Base-by-base conservation (phyloP, 805 yeast genomes). In the Diddensiella santjacobensis region DNA sequence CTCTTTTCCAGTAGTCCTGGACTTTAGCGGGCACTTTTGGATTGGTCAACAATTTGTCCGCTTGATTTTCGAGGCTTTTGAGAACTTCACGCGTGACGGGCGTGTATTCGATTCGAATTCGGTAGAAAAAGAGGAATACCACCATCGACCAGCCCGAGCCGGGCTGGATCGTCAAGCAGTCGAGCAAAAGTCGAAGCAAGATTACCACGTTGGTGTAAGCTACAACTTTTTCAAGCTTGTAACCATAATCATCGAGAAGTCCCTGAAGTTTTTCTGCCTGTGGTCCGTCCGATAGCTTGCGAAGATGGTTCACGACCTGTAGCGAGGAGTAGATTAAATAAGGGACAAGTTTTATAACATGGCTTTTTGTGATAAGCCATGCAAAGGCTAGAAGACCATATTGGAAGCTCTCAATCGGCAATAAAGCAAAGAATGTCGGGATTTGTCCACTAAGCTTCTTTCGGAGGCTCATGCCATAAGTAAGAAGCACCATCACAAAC, bases 321-420 rank as follows among this genome's bases (percentile, higher is more conserved):
- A 90, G 85, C 11, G 79, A 58, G 2, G 96, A 81, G 62, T 83
- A 87, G 36, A 84, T 67, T 15, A 78, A 69, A 62, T 82, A 90
- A 42, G 96, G 93, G 13, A 82, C 60, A 49, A 84, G 68, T 4
- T 93, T 77, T 50, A 87, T 60, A 24, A 79, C 67, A 51, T 80
- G 78, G 48, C 73, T 75, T 22, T 83, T 82, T 55, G 89, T 77
- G 40, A 81, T 60, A 53, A 74, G 66, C 80, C 81, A 78, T 22
- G 70, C 70, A 48, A 73, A 54, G 35, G 81, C 83, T 49, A 81
- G 65, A 2, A 77, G 52, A 47, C 81, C 67, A 59, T 77, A 79
- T 65, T 87, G 96, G 71, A 84, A 84, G 62, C 86, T 85, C 56
- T 80, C 87, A 20, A 87, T 78, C 6, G 89, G 81, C 47, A 87